phyloP scores from a whole-genome alignment of 768 basidiomycete genomes.

The Leccinum fibrillosum region DNA sequence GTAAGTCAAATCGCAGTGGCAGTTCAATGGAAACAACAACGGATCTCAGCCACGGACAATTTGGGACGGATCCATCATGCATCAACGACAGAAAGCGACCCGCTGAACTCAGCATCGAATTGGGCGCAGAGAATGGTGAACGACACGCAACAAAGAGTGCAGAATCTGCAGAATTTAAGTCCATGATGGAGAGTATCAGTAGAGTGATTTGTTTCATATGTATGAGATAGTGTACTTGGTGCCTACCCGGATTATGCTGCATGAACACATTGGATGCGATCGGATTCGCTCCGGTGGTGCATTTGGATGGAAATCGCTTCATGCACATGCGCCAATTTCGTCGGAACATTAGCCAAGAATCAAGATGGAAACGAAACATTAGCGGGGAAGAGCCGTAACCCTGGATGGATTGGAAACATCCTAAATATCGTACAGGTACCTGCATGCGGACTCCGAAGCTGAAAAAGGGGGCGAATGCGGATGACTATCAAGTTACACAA shows the following conservation, averaged over 20 bases:
- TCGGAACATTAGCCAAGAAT: neutral
- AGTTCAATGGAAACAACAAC: neutral
- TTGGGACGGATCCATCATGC: neutral
- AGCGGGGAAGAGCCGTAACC: neutral
- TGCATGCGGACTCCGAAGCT: neutral
- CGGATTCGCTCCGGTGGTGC: neutral
- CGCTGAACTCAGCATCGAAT: constrained; percentile 3
- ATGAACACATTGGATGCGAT: neutral
- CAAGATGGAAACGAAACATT: neutral
- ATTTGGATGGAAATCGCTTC: too few relatives aligned
- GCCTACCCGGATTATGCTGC: neutral
- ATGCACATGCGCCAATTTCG: neutral
- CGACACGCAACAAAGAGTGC: constrained; percentile 11
- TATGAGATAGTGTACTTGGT: neutral
- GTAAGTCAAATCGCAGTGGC: too few relatives aligned
- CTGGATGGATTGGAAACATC: neutral
- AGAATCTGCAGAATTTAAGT: constrained; percentile 3
- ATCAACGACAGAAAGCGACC: neutral
- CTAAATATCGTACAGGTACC: neutral
- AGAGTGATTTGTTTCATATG: neutral
- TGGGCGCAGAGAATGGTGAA: constrained; percentile 17
- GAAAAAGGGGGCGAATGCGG: neutral
- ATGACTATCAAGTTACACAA: neutral
- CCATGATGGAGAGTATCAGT: neutral
- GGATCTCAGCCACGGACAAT: neutral